Evolutionary conservation across 495 filamentous ascomycete genomes (phyloP), one percentile per base, ranked within the genome.

Genomic region (Hypoxylon rickii): DNA sequence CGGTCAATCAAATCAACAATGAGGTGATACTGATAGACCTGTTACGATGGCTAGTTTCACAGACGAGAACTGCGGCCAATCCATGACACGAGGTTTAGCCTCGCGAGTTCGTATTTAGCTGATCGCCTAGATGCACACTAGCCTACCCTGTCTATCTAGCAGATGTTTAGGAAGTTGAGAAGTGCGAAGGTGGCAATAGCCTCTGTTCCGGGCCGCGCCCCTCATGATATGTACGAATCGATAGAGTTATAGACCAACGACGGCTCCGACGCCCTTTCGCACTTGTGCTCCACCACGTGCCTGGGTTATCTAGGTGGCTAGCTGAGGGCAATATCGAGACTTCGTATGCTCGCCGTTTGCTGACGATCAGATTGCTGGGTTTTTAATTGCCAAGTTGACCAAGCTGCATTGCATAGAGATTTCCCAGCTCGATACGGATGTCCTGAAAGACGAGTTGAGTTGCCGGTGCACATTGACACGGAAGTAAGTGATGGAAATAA

Each of bases 341-440:
- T n/a, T n/a, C n/a, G n/a, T n/a, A n/a, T n/a, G n/a, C n/a, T n/a
- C n/a, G n/a, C n/a, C n/a, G n/a, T n/a, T n/a, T n/a, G 21, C 37
- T 36, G 46, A 34, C 38, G 44, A 51, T 42, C 32, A 45, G 37
- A 18, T 40, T 40, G 46, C 44, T 42, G 51, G 38, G 41, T 55
- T 61, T n/a, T 55, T 36, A 61, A 40, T 55, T 51, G 58, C 46
- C 58, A 55, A 61, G 51, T 61, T 46, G 51, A 55, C 46, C 41
- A 49, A 55, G 21, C 58, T 31, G 51, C 58, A 55, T 61, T 47
- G 52, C 58, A 56, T 61, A 43, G 24, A 10, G 24, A 29, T 7
- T 32, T 45, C 34, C 41, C 46, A 51, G 46, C 51, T 37, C 43
- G 43, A 55, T 51, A 61, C 40, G 57, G 55, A 47, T 38, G 24